phyloP scores from a whole-genome alignment of 345 rosid genomes.

The Murraya koenigii region DNA sequence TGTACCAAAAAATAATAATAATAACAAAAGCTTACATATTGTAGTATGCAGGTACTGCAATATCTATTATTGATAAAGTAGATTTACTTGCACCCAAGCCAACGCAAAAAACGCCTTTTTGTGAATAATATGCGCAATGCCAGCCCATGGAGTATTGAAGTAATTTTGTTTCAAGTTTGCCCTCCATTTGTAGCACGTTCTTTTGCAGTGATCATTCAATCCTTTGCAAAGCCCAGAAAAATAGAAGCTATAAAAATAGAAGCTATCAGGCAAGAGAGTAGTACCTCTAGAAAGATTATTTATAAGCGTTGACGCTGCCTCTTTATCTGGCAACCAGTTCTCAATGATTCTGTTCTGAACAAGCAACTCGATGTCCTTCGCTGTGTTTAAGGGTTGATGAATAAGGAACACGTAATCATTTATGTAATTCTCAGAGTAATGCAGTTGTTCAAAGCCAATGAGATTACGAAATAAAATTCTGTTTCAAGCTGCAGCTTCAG shows the following conservation, averaged over 20 bases:
- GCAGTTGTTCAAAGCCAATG: too few species aligned
- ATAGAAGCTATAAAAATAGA: conserved; percentile 2
- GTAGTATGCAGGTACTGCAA: too few species aligned
- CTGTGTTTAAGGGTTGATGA: conserved; percentile 4
- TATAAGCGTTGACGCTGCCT: conserved; percentile 5
- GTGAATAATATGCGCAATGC: not conserved
- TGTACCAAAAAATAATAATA: too few species aligned
- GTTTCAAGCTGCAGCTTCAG: not conserved
- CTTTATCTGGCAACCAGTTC: conserved; percentile 1
- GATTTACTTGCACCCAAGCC: too few species aligned
- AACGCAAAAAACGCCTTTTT: not conserved
- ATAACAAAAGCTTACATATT: too few species aligned
- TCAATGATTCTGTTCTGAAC: conserved; percentile 3
- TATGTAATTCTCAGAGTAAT: too few species aligned
- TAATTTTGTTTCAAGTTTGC: conserved; percentile 18
- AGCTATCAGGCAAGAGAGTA: not conserved
- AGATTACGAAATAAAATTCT: not conserved
- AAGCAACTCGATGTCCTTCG: conserved; percentile 18
- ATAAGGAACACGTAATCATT: not conserved
- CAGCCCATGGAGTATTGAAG: conserved; percentile 24
- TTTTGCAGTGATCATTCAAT: conserved; percentile 7
- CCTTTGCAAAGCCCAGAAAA: not conserved
- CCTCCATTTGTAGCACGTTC: conserved; percentile 1
- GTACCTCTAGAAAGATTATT: conserved; percentile 7
- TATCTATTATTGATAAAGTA: too few species aligned